Evolutionary conservation across 2,329 filamentous ascomycete genomes (phyloP), one percentile per base, ranked within the genome.

Genomic region (Parasarocladium wereldwijsianum): DNA sequence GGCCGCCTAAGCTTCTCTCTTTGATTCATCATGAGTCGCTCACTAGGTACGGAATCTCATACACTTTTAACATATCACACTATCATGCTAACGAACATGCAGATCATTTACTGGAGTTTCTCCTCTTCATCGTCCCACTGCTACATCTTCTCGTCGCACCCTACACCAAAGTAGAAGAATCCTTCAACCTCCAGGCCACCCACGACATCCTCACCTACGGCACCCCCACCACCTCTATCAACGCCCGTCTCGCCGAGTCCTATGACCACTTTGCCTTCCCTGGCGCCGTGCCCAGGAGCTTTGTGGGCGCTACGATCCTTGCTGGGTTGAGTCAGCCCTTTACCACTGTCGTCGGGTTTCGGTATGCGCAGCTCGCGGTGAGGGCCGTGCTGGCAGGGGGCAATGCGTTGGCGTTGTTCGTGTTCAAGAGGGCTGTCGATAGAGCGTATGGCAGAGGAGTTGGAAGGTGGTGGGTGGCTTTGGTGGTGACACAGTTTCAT

Each of bases 121-220:
- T 53, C 25, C 45, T 57, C 35, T 45, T 74, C 38, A 54, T 75
- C 29, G 60, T 85, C 34, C 78, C 81, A 2, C 50, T 62, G 3
- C 32, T 79, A 32, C 82, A 93, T 52, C 70, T 93, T 32, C 46
- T 73, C 36, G 50, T 74, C 15, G 73, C 86, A 8, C 90, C 90
- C 1, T 87, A 92, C 58, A 94, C 86, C 34, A 98, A 98, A 54
- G 90, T 98, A 35, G 90, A 98, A 53, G 90, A 98, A 55, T 96
- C 87, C 1, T 96, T 98, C 68, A 93, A 93, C 51, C 73, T 96
- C 34, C 90, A 98, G 52, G 90, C 90, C 5, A 70, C 76, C 3
- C 90, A 96, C 53, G 90, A 98, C 51, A 78, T 98, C 20, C 54
- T 93, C 35, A 67, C 70, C 21, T 84, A 90, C 49, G 85, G 85